Evolutionary conservation across 2,329 filamentous ascomycete species (phyloP), one percentile per base, ranked within the genome.

Genomic region (Niveomyces coronatus): DNA sequence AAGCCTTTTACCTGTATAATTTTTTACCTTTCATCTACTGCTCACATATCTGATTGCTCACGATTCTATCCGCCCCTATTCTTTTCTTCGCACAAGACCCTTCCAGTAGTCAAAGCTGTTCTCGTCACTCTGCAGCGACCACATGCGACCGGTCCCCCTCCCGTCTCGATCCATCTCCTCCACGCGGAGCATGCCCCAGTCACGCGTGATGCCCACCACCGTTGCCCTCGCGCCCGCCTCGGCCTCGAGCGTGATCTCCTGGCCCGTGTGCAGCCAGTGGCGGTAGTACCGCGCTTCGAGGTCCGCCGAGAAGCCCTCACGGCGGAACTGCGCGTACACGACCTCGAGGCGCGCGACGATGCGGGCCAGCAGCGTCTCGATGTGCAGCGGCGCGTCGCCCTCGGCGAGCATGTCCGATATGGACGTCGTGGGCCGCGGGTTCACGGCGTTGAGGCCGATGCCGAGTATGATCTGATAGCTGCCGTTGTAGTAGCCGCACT

Each of bases 21-120:
- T n/a, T n/a, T n/a, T n/a, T n/a, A n/a, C n/a, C n/a, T n/a, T n/a
- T n/a, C n/a, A n/a, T n/a, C n/a, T n/a, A n/a, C n/a, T n/a, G n/a
- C n/a, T n/a, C n/a, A n/a, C n/a, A n/a, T n/a, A n/a, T n/a, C n/a
- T n/a, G n/a, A n/a, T n/a, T n/a, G n/a, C n/a, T n/a, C n/a, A n/a
- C n/a, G n/a, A 9, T 9, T 26, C n/a, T 26, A 26, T 9, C 16
- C 4, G 18, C n/a, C n/a, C n/a, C 45, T 55, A 87, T 2, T 79
- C 59, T 67, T 94, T 96, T 52, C 81, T 74, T 65, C 77, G 85
- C 15, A 98, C 65, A 51, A 98, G 54, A 0, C 91, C 91, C 54
- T 76, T 85, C 64, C 94, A 94, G 58, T 94, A 98, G 61, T 98
- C 91, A 65, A 98, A 98, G 58, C 88, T 95, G 54, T 98, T 98